phyloP scores from a whole-genome alignment of 1,284 basidiomycete genomes.

The Porogramme epimiltina region DNA sequence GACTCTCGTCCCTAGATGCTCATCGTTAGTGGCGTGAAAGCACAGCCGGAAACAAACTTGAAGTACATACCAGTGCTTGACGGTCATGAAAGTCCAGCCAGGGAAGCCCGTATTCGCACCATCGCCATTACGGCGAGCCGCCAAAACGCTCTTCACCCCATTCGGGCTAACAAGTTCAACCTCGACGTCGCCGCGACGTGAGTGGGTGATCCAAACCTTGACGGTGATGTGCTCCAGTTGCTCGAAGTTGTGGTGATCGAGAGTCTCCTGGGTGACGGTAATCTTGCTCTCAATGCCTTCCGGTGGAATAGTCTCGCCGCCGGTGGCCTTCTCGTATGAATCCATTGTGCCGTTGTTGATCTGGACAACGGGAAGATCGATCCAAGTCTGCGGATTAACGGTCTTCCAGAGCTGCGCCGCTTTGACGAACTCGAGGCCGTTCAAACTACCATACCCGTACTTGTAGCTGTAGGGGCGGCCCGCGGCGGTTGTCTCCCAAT shows the following conservation, averaged over 20 bases:
- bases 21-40: too few species aligned
- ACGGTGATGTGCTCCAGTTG: conserved; percentile 92
- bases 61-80: conserved; percentile 97
- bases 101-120: conserved; percentile 73
- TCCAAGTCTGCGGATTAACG: conserved; percentile 96
- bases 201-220: conserved; percentile 91
- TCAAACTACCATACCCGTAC: conserved; percentile 92
- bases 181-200: conserved; percentile 89
- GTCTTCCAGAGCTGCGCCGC: conserved; percentile 83
- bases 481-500: conserved; percentile 88
- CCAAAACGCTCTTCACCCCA: conserved; percentile 86
- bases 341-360: conserved; percentile 65
- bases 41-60: too few species aligned
- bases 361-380: conserved; percentile 73
- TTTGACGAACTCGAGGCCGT: conserved; percentile 84
- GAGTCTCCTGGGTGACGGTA: conserved; percentile 71
- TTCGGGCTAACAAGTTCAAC: conserved; percentile 87
- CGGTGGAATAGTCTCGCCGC: conserved; percentile 67
- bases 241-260: conserved; percentile 82
- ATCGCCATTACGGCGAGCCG: conserved; percentile 74
- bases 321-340: conserved; percentile 55
- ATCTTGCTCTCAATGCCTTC: conserved; percentile 73
- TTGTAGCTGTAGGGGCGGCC: conserved; percentile 94
- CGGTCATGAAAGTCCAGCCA: conserved; percentile 97
- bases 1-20: conserved; percentile 85